These are phyloP conservation scores for Yamadazyma phyllophila DNA, from an alignment of 805 yeast species.

Conservation along the genomic window DNA sequence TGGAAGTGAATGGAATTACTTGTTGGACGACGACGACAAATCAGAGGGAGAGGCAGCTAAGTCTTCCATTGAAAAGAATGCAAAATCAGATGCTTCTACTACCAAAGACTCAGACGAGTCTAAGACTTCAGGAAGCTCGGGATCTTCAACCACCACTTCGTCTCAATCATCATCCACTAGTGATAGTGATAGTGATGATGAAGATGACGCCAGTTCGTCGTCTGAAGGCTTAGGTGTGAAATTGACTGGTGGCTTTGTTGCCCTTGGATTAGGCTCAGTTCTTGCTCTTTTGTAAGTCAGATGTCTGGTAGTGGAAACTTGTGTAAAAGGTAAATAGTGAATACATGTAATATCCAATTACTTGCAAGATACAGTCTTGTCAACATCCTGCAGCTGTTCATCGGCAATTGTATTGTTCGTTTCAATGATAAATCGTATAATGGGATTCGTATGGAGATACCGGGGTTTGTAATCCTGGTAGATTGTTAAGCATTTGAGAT, in stretches of 20 bases:
- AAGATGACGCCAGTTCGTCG: neutral
- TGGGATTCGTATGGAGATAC: neutral
- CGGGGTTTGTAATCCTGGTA: neutral
- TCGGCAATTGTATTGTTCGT: too few species aligned
- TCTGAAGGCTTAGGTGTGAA: neutral
- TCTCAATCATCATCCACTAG: conserved; percentile 4
- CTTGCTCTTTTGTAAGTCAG: conserved; percentile 4
- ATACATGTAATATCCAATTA: neutral
- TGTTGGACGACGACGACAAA: conserved; percentile 3
- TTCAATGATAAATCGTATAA: neutral
- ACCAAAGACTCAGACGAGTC: neutral
- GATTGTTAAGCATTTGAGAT: too few species aligned
- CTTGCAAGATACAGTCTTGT: neutral
- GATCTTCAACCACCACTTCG: conserved; percentile 1
- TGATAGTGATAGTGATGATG: neutral
- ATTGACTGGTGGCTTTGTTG: conserved; percentile 11
- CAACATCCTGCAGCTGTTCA: too few species aligned
- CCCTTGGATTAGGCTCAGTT: conserved; percentile 10
- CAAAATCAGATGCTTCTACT: neutral
- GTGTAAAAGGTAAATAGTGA: neutral
- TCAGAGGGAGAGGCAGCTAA: conserved; percentile 4
- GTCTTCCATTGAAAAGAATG: neutral
- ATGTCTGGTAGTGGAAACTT: neutral
- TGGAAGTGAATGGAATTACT: conserved; percentile 9
- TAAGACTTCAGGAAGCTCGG: neutral